A percentile compares a stretch with the other conserved stretches of the same genome.
Evolutionary conservation across 352 stramenopile species (phyloP).

Genomic region (Globisporangium canariense): DNA sequence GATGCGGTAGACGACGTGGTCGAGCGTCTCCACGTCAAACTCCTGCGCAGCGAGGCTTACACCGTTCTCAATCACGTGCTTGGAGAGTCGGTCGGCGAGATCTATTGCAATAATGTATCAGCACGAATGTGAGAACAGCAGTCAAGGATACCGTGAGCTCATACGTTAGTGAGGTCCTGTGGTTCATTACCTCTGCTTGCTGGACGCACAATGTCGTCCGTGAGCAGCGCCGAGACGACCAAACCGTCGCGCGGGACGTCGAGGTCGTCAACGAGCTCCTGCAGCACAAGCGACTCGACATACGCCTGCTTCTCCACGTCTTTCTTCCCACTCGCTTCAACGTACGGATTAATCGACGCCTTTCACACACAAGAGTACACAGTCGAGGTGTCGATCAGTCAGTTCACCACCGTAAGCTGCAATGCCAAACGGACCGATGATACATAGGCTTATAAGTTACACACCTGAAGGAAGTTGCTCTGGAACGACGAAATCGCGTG

Average conservation of each 20-base stretch:
- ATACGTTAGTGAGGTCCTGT: not conserved
- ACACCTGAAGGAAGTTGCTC: constrained; percentile 64
- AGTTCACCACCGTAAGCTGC: too few relatives aligned
- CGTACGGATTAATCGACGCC: constrained; percentile 46
- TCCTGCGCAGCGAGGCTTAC: constrained; percentile 45
- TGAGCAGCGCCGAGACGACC: constrained; percentile 55
- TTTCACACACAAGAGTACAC: constrained; percentile 16
- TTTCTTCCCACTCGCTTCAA: constrained; percentile 15
- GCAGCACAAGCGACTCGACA: constrained; percentile 60
- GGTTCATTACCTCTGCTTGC: constrained; percentile 18
- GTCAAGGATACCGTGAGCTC: too few relatives aligned
- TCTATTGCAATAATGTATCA: constrained; percentile 14
- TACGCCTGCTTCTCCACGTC: constrained; percentile 57
- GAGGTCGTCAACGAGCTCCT: constrained; percentile 60
- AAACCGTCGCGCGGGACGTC: constrained; percentile 59
- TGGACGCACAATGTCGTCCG: constrained; percentile 44
- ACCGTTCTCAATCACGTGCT: constrained; percentile 39
- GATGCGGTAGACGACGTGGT: constrained; percentile 64
- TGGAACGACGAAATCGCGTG: constrained; percentile 27
- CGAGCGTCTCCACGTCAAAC: constrained; percentile 56
- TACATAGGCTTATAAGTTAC: not conserved
- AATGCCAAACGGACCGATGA: not conserved
- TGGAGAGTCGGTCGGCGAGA: constrained; percentile 33
- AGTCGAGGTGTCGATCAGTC: not conserved
- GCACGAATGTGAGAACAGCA: not conserved